Conservation (phyloP, 2,329 filamentous ascomycete genomes). For the Neonectria punicea region DNA sequence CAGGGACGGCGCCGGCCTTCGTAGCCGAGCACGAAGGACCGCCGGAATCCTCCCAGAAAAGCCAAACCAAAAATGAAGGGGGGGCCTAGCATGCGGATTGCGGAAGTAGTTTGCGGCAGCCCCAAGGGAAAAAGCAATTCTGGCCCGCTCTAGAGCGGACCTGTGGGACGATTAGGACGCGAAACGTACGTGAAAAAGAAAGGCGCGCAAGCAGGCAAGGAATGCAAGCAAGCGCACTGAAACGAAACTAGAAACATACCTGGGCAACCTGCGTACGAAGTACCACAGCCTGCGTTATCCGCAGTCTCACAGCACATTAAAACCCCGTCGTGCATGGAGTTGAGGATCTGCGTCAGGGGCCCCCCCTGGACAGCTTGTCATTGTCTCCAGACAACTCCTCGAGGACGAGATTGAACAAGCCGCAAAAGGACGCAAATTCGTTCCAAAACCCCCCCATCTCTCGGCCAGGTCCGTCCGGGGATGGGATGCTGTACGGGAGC, state of each 20-base stretch:
- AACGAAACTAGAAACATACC: conserved; percentile 34
- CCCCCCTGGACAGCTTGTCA: conserved; percentile 3
- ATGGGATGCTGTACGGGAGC: conserved; percentile 8
- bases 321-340: conserved; percentile 11
- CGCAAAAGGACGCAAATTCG: background rate
- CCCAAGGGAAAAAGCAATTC: conserved; percentile 32
- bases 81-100: background rate
- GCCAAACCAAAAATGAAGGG: conserved; percentile 11
- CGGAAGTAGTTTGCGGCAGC: conserved; percentile 19
- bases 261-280: conserved; percentile 4
- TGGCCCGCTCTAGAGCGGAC: conserved; percentile 28
- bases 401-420: background rate
- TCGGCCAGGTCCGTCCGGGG: conserved; percentile 1
- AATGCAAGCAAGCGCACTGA: conserved; percentile 31
- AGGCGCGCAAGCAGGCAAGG: conserved; percentile 11
- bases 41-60: conserved; percentile 2
- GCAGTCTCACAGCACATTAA: background rate
- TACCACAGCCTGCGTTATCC: background rate
- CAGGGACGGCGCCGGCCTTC: conserved; percentile 14
- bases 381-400: background rate
- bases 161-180: conserved; percentile 36
- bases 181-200: conserved; percentile 42
- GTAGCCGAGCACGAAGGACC: conserved; percentile 19
- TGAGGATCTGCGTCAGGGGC: conserved; percentile 25
- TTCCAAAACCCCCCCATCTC: background rate